Evolutionary conservation across 2,329 filamentous ascomycete species (phyloP).

Genomic region (Ophiostoma tasmaniense): DNA sequence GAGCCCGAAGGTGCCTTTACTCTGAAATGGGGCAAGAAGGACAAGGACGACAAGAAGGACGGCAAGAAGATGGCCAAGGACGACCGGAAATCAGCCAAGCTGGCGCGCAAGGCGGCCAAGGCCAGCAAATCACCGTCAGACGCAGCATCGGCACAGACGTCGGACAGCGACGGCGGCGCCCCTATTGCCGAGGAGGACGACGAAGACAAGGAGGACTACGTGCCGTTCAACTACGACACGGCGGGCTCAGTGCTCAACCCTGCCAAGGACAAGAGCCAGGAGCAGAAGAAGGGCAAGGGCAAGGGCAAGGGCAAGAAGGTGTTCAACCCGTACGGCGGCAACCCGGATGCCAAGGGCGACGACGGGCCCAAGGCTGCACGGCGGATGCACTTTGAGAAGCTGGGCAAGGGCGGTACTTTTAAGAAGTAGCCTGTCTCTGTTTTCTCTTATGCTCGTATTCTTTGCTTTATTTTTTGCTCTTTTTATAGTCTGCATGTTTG

Average conservation of each 20-base stretch:
- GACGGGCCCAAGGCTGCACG: conserved; percentile 28
- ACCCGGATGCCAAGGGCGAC: conserved; percentile 25
- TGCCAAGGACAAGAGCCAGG: conserved; percentile 17
- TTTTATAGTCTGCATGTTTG: neutral
- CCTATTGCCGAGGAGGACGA: conserved; percentile 24
- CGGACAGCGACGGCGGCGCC: conserved; percentile 29
- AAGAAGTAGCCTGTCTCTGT: conserved; percentile 27
- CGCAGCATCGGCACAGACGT: conserved; percentile 21
- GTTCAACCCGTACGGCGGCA: conserved; percentile 28
- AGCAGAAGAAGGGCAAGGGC: conserved; percentile 5
- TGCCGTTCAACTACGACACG: conserved; percentile 31
- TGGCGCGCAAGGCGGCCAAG: conserved; percentile 18
- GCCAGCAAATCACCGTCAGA: conserved; percentile 23
- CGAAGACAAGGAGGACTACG: conserved; percentile 18
- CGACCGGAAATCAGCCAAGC: neutral
- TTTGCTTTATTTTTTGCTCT: neutral
- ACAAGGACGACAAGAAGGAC: neutral
- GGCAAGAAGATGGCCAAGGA: conserved; percentile 18
- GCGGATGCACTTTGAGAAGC: conserved; percentile 27
- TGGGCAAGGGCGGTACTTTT: conserved; percentile 33
- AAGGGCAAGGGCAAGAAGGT: conserved; percentile 23
- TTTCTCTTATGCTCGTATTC: neutral
- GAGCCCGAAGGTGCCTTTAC: conserved; percentile 15
- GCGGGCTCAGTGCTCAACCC: conserved; percentile 29
- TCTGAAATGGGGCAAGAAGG: conserved; percentile 17